Evolutionary conservation across 495 filamentous ascomycete genomes (phyloP), one percentile per base, ranked within the genome.

Genomic region (Talaromyces trachyspermus): DNA sequence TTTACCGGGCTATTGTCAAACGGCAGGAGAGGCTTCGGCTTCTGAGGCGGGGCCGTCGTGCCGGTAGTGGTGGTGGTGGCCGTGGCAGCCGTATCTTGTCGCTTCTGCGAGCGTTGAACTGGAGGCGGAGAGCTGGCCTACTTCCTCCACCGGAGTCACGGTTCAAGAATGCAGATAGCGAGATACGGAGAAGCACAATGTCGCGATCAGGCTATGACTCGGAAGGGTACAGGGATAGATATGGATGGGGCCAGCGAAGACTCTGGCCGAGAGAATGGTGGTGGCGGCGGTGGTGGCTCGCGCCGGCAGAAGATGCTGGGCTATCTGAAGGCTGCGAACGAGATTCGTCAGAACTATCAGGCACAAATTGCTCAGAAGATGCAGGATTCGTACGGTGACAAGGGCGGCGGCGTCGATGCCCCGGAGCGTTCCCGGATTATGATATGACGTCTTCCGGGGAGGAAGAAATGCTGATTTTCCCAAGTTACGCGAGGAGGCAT

Each of bases 381-480:
- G 36, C 61, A 58, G 17, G 68, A 74, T 9, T 70, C 75, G 26
- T 58, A 64, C 15, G 72, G 83, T 25, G 74, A 81, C 35, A 72
- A 78, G 30, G 63, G 74, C 7, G 64, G 78, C 30, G 63, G 74
- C 7, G 64, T 72, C 7, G 73, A 76, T 22, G 83, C 85, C 84
- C 85, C 0, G 85, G 82, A 2, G 74, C 84, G 4, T 95, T 89
- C 54, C 87, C 88, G 1, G 83, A 94, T 53, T 84, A 88, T 14
- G 77, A 83, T 10, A 84, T 95, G 43, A 79, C 84, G 17, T 74
- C 80, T 6, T 84, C 78, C 30, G 89, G 86, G 17, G 79, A 86
- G 52, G 91, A 95, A 65, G 87, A 96, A 69, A 86, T 99, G 80
- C 76, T 97, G 9, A 56, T 97, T 11, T 99, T 96, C 57, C 92